Percentiles rank a stretch among this genome's conserved stretches.
phyloP scores from a whole-genome alignment of 208 protist species.

The Crithidia sp. region DNA sequence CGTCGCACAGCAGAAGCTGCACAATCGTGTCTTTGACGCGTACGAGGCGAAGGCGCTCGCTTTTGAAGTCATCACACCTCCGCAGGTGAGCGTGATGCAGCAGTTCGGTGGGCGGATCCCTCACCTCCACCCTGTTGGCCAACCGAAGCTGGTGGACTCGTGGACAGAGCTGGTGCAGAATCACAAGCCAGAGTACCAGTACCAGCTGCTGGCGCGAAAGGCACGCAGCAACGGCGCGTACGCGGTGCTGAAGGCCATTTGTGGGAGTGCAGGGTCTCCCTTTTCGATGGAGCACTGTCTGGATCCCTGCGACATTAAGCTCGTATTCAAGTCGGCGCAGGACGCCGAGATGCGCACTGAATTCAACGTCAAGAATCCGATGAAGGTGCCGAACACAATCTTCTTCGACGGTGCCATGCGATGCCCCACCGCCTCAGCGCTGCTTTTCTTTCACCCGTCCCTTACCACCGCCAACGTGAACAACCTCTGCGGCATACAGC shows the following conservation, averaged over 20 bases:
- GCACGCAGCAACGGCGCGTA: constrained; percentile 80
- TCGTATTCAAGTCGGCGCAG: constrained; percentile 70
- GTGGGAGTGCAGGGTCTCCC: constrained; percentile 76
- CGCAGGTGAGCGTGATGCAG: constrained; percentile 78
- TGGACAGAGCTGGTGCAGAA: constrained; percentile 76
- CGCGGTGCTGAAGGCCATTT: constrained; percentile 75
- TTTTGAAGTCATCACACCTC: constrained; percentile 80
- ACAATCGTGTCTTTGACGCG: constrained; percentile 91
- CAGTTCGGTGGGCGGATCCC: constrained; percentile 72
- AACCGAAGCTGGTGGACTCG: constrained; percentile 76
- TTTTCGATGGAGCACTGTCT: constrained; percentile 88
- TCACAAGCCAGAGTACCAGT: constrained; percentile 80
- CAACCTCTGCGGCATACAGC: constrained; percentile 55
- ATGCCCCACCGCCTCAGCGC: constrained; percentile 54
- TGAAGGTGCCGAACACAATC: constrained; percentile 74
- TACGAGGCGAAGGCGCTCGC: constrained; percentile 91
- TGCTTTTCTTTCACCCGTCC: constrained; percentile 62
- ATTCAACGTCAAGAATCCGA: constrained; percentile 70
- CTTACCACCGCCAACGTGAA: constrained; percentile 72
- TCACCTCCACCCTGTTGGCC: constrained; percentile 75
- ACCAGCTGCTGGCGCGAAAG: constrained; percentile 81
- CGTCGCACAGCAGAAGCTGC: constrained; percentile 88
- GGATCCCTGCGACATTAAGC: constrained; percentile 87
- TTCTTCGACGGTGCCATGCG: constrained; percentile 87
- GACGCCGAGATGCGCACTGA: constrained; percentile 77